Evolutionary conservation across 2,329 filamentous ascomycete species (phyloP), one percentile per base, ranked within the genome.

Genomic region (Cadophora luteo-olivacea): DNA sequence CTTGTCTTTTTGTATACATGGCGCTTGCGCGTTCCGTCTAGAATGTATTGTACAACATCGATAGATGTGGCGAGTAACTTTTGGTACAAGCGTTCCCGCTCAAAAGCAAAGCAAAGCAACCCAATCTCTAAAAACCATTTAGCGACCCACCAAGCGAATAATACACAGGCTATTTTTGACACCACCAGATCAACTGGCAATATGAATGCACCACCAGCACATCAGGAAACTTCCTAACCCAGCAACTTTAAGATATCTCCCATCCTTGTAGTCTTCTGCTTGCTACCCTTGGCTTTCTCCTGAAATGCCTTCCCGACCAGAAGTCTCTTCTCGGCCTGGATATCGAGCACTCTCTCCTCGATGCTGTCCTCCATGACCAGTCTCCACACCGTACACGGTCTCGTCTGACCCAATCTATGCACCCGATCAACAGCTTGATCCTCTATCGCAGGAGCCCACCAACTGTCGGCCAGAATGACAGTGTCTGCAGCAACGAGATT

Each of bases 391-490:
- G 88, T 94, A 0, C 91, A 94, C 69, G 90, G 86, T 48, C 91
- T 86, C 71, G 86, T 94, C 81, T 97, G 94, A 0, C 94, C 94
- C 0, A 97, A 84, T 0, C 94, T 86, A 77, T 97, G 92, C 7
- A 97, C 93, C 4, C 94, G 90, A 77, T 97, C 94, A 2, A 97
- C 86, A 3, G 94, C 94, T 78, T 97, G 94, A 73, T 97, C 93
- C 79, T 97, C 94, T 66, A 97, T 96, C 0, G 93, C 93, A 0
- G 94, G 94, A 1, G 94, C 93, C 92, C 94, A 97, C 94, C 93
- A 97, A 68, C 88, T 92, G 78, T 97, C 94, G 0, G 89, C 87
- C 24, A 97, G 83, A 57, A 97, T 89, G 68, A 97, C 92, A 7
- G 94, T 94, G 74, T 96, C 93, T 0, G 94, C 94, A 0, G 92